Evolutionary conservation across 495 filamentous ascomycete species (phyloP), one percentile per base, ranked within the genome.

Genomic region (Daldinia loculata): DNA sequence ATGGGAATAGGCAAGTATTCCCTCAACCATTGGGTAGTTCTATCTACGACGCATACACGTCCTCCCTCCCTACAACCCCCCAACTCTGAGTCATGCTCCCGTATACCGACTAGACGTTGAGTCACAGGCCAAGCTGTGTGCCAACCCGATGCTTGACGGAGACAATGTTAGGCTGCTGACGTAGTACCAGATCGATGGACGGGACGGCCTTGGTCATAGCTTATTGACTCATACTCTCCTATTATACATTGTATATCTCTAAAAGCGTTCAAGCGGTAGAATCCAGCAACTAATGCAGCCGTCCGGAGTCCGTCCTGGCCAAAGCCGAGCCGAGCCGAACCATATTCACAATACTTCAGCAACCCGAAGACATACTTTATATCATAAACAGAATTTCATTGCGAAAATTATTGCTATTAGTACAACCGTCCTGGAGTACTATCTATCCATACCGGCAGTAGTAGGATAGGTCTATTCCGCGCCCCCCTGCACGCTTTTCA

Each of bases 321-420:
- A 2, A 48, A 22, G 6, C 38, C 14, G 38, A 41, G 15, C 43
- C 19, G 6, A 22, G 8, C 43, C 43, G 6, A 22, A 9, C 43
- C 43, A 48, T 12, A 9, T 11, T 11, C 17, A 48, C 8, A 48
- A 48, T 12, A 24, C 43, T 48, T 24, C 6, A 48, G 4, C 43
- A 24, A 48, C 8, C 0, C 9, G 6, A 5, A 55, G 36, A 22
- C 61, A 34, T 32, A 24, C 17, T 48, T 12, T 0, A 48, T 19
- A 17, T 48, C 19, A 24, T 48, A 48, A 56, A 27, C 14, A 27
- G 52, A 17, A 51, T 51, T 36, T 26, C 48, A 56, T 61, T 56
- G 12, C 34, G 14, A 60, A 30, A 56, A 62, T 19, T 50, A 69
- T 57, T 69, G 52, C 65, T 68, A 68, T 50, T 56, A 26, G 65